phyloP scores from a whole-genome alignment of 352 stramenopile genomes.

The Peronosclerospora sorghi region DNA sequence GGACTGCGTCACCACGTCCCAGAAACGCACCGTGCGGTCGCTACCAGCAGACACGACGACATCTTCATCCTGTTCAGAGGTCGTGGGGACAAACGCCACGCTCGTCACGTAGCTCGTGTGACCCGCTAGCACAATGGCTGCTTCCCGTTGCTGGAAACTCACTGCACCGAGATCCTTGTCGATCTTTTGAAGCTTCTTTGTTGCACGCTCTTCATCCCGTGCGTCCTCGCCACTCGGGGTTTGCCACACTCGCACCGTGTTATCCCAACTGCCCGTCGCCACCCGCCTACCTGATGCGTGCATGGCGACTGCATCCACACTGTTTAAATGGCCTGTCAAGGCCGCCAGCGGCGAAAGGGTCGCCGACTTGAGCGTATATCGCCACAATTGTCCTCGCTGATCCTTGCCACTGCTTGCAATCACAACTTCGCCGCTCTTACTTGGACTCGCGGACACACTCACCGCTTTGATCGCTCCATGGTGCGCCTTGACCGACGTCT shows the following conservation, averaged over 20 bases:
- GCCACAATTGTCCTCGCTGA: constrained; percentile 61
- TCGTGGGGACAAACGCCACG: constrained; percentile 53
- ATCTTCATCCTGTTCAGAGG: constrained; percentile 28
- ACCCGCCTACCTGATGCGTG: constrained; percentile 28
- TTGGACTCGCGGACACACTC: constrained; percentile 15
- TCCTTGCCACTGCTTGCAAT: constrained; percentile 74
- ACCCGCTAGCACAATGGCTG: constrained; percentile 60
- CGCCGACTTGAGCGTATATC: constrained; percentile 23
- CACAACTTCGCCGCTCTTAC: constrained; percentile 27
- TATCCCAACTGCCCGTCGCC: constrained; percentile 73
- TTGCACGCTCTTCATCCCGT: constrained; percentile 21
- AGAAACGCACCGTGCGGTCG: constrained; percentile 67
- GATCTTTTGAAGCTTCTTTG: constrained; percentile 69
- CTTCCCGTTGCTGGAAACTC: constrained; percentile 62
- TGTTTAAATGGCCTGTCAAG: constrained; percentile 71
- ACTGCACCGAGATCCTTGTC: constrained; percentile 20
- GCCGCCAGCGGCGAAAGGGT: constrained; percentile 40
- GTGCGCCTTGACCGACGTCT: constrained; percentile 63
- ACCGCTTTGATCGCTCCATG: constrained; percentile 68
- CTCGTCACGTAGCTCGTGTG: constrained; percentile 72
- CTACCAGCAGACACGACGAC: constrained; percentile 52
- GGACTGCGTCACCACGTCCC: constrained; percentile 63
- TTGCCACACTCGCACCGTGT: constrained; percentile 74
- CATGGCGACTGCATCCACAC: constrained; percentile 50
- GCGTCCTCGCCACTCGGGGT: constrained; percentile 9